Base-by-base conservation (phyloP, 257 asterid species). In the Osmanthus fragrans region DNA sequence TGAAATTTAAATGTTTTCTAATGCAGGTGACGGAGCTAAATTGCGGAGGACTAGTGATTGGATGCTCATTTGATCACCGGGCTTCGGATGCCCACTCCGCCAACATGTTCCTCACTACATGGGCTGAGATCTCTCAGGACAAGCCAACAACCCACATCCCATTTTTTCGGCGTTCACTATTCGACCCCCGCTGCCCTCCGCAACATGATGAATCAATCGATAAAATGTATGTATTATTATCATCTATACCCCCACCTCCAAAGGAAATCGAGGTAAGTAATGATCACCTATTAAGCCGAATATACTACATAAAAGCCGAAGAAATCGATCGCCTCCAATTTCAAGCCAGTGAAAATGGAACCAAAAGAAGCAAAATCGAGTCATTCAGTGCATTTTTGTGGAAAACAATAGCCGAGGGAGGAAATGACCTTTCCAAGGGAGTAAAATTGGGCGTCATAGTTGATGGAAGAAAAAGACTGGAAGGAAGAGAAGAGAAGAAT, bases 41-140 rank as follows among this genome's bases (percentile, higher is more conserved):
- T 80, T 90, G 91, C 73, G 94, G 92, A 13, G 91, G 94, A 16
- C 8, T 90, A 54, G 81, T 90, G 77, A 30, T 90, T 19, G 94
- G 90, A 23, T 88, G 92, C 86, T 79, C 87, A 47, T 85, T 90
- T 74, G 94, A 90, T 86, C 94, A 90, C 80, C 87, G 92, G 29
- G 92, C 79, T 0, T 85, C 86, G 1, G 92, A 88, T 54, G 92
- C 90, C 25, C 72, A 87, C 75, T 86, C 94, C 27, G 87, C 90
- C 81, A 86, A 89, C 87, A 83, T 89, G 88, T 89, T 89, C 49
- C 87, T 88, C 36, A 33, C 81, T 0, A 79, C 90, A 0, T 89
- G 94, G 94, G 88, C 92, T 7, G 84, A 86, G 42, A 79, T 69
- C 1, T 86, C 92, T 56, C 89, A 33, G n/a, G 56, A 76, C 0